Evolutionary conservation across 1,284 basidiomycete species (phyloP), one percentile per base, ranked within the genome.

Genomic region (Somion occarium): DNA sequence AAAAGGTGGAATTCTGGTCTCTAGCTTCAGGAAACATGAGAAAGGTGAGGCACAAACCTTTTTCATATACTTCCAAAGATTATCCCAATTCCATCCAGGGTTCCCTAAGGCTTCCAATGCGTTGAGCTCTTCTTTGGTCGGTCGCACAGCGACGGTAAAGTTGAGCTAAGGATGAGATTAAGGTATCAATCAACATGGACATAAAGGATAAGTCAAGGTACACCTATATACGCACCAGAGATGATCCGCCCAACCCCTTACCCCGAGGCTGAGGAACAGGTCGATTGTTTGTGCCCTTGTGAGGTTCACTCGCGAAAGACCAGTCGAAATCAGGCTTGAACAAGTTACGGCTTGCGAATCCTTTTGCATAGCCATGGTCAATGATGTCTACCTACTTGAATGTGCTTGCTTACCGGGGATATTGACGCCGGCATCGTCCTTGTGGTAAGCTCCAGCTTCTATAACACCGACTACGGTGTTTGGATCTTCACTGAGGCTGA

Each of bases 401-500:
- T 39, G 18, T 23, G 37, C 9, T 11, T 5, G 26, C 48, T 3
- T 20, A 49, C 48, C 48, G 5, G 49, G 49, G 15, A 50, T 22
- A 18, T 45, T 45, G 30, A 50, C 43, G 18, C 5, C 13, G 12
- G 49, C 19, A 11, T 12, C 39, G 38, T 50, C 22, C 12, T 23
- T 22, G 37, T 38, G 41, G 24, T 50, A 30, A 19, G 22, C 22
- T 26, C 49, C 49, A 9, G 49, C 49, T 25, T 50, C 49, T 4
- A 50, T 19, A 3, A 50, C 43, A 13, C 49, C 49, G 12, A 50
- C 49, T 12, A 39, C 27, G 49, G 38, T 34, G 30, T 50, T 50
- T 4, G 49, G 49, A 45, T 50, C 30, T 38, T 50, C 49, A 9
- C 42, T 7, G 3, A 50, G 24, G n/a, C 49, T 50, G 20, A 9